Evolutionary conservation across 768 basidiomycete genomes (phyloP), one percentile per base, ranked within the genome.

Genomic region (Phanerochaete sordida): DNA sequence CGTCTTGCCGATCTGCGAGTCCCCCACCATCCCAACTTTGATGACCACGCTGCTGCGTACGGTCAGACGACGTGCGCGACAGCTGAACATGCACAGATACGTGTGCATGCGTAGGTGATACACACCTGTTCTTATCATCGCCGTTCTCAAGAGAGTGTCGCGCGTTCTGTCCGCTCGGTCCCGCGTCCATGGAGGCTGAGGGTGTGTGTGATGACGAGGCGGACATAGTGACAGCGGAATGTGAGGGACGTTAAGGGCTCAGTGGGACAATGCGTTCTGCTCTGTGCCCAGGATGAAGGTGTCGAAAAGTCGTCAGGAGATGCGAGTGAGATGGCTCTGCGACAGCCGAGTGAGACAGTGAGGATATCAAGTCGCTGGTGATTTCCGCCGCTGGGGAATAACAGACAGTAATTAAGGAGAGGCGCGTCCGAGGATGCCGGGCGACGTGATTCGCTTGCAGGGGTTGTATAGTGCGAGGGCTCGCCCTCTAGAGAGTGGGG

Each of bases 1-100:
- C 64, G 96, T 98, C 84, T 98, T 98, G 67, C 96, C 95, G 71
- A 98, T 98, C 80, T 98, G 96, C 70, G 94, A 95, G 79, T 99
- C 96, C 52, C 97, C 97, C 49, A 99, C 94, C 96, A 99, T 99
- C 58, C 96, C 96, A 53, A 99, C 96, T 75, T 99, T 98, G 74
- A 97, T 91, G 56, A 96, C 94, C 68, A 97, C 93, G 72, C 92
- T 91, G 72, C 16, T 21, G 12, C 6, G 12, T 19, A 24, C n/a
- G 9, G 43, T 19, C 19, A 31, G 37, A 26, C 51, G 51, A 37
- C 19, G 26, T n/a, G 16, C 4, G 19, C 47, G 37, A 13, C n/a
- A n/a, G n/a, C n/a, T 43, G 19, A 19, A 9, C 31, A 23, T 19
- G 5, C n/a, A 1, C 8, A 21, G 8, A 12, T 4, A 43, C 12